Evolutionary conservation across 139 green algal genomes (phyloP).

Genomic region (Asterochloris erici): DNA sequence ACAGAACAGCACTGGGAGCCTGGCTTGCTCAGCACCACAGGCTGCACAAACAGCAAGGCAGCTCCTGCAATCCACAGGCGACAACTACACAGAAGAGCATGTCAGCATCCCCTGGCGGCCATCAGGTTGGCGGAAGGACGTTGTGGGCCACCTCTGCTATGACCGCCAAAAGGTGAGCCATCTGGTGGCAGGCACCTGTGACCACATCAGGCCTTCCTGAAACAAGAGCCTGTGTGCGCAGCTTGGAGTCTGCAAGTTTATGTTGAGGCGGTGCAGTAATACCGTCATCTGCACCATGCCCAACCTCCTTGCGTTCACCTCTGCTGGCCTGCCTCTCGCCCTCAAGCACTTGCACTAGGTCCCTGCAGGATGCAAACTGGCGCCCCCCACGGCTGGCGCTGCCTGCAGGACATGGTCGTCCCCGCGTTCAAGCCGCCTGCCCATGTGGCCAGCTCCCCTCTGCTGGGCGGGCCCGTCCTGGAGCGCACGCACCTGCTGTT

Average conservation of each 20-base stretch:
- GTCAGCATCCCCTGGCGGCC: slow-evolving; percentile 19
- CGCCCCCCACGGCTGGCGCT: not conserved
- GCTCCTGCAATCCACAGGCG: not conserved
- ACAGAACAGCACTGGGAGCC: too few relatives aligned
- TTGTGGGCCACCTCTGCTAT: slow-evolving; percentile 40
- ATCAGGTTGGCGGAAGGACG: slow-evolving; percentile 27
- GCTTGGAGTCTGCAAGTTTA: too few relatives aligned
- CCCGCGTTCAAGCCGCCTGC: slow-evolving; percentile 37
- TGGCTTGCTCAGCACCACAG: too few relatives aligned
- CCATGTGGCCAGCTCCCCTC: slow-evolving; percentile 25
- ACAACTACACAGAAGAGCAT: slow-evolving; percentile 34
- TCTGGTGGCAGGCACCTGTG: not conserved
- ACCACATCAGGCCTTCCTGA: too few relatives aligned
- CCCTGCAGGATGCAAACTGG: not conserved
- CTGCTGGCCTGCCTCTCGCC: too few relatives aligned
- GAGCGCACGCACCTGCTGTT: slow-evolving; percentile 34
- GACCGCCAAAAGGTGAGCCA: slow-evolving; percentile 35
- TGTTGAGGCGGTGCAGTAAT: too few relatives aligned
- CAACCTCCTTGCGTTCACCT: too few relatives aligned
- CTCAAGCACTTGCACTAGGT: not conserved
- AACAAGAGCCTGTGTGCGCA: too few relatives aligned
- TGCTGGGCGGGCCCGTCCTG: slow-evolving; percentile 11
- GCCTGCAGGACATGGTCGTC: slow-evolving; percentile 49
- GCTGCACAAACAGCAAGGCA: too few relatives aligned
- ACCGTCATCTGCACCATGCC: too few relatives aligned